These are phyloP conservation scores for Austroboletus olivaceoglutinosus DNA, from an alignment of 1,284 basidiomycete species.

Conservation along the genomic window DNA sequence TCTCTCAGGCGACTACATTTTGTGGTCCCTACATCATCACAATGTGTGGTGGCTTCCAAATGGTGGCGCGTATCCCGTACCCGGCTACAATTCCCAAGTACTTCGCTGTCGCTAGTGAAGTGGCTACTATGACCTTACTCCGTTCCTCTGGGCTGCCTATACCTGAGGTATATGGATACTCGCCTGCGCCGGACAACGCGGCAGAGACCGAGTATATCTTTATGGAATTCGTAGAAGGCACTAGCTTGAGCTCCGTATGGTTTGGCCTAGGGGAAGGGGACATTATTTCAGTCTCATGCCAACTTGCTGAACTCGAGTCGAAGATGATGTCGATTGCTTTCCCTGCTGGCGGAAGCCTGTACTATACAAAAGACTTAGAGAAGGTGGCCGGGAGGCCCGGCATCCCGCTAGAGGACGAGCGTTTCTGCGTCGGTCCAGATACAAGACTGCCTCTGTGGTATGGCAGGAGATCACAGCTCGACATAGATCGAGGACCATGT, in stretches of 20 bases:
- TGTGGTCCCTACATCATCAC: too few species aligned
- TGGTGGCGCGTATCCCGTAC: conserved; percentile 52
- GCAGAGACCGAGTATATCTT: conserved; percentile 46
- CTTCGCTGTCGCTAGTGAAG: conserved; percentile 50
- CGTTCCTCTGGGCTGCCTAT: conserved; percentile 46
- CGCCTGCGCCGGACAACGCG: conserved; percentile 45
- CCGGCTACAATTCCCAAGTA: conserved; percentile 42
- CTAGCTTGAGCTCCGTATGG: conserved; percentile 45
- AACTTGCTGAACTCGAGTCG: conserved; percentile 48
- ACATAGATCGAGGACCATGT: conserved; percentile 47
- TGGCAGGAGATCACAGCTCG: conserved; percentile 37
- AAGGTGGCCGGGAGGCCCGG: conserved; percentile 34
- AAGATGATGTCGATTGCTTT: conserved; percentile 50
- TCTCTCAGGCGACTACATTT: too few species aligned
- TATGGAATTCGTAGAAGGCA: conserved; percentile 49
- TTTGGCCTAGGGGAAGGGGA: conserved; percentile 39
- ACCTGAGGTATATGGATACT: conserved; percentile 52
- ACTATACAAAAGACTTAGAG: conserved; percentile 45
- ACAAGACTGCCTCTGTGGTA: conserved; percentile 37
- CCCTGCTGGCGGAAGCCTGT: conserved; percentile 44
- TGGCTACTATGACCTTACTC: conserved; percentile 49
- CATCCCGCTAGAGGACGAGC: conserved; percentile 31
- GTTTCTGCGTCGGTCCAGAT: conserved; percentile 47
- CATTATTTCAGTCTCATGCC: conserved; percentile 42
- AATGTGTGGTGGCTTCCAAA: conserved; percentile 40